Percentiles rank a stretch among this genome's conserved stretches.
Conservation (phyloP, 805 yeast species). For the Kluyveromyces nonfermentans region DNA sequence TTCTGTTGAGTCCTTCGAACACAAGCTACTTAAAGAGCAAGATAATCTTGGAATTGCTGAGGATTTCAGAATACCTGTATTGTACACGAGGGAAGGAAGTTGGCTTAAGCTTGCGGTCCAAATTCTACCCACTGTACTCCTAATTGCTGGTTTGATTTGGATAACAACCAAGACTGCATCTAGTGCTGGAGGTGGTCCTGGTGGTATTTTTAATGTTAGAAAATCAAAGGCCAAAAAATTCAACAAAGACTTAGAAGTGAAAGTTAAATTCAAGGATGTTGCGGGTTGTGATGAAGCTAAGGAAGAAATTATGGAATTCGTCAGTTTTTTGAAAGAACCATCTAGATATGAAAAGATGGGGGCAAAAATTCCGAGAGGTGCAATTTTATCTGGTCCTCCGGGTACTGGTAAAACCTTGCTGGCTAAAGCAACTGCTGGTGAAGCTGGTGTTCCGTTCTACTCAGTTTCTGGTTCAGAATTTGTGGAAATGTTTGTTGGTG, state of each 20-base stretch:
- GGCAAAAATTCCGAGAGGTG: slow-evolving; percentile 93
- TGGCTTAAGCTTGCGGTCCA: slow-evolving; percentile 55
- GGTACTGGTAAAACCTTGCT: slow-evolving; percentile 93
- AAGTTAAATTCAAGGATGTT: slow-evolving; percentile 76
- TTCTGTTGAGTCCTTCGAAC: slow-evolving; percentile 80
- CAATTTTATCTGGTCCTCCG: slow-evolving; percentile 88
- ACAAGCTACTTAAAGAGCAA: slow-evolving; percentile 66
- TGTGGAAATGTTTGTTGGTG: slow-evolving; percentile 96
- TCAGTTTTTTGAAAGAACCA: slow-evolving; percentile 78
- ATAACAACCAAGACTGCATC: slow-evolving; percentile 55
- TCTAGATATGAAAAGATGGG: slow-evolving; percentile 77
- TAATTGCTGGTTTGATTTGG: slow-evolving; percentile 84
- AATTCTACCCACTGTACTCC: slow-evolving; percentile 77
- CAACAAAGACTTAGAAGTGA: slow-evolving; percentile 76
- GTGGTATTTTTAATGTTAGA: slow-evolving; percentile 69
- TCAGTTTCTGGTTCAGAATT: slow-evolving; percentile 92
- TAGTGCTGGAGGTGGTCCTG: slow-evolving; percentile 45
- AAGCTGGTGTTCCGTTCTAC: slow-evolving; percentile 88
- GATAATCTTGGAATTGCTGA: slow-evolving; percentile 53
- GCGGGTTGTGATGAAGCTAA: slow-evolving; percentile 95
- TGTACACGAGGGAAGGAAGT: slow-evolving; percentile 66
- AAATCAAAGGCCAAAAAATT: slow-evolving; percentile 72
- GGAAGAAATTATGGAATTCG: slow-evolving; percentile 93
- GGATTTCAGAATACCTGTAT: slow-evolving; percentile 67
- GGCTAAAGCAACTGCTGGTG: slow-evolving; percentile 95